These are phyloP conservation scores for Corylus americana DNA, from an alignment of 306 rosid genomes.

Conservation along the genomic window DNA sequence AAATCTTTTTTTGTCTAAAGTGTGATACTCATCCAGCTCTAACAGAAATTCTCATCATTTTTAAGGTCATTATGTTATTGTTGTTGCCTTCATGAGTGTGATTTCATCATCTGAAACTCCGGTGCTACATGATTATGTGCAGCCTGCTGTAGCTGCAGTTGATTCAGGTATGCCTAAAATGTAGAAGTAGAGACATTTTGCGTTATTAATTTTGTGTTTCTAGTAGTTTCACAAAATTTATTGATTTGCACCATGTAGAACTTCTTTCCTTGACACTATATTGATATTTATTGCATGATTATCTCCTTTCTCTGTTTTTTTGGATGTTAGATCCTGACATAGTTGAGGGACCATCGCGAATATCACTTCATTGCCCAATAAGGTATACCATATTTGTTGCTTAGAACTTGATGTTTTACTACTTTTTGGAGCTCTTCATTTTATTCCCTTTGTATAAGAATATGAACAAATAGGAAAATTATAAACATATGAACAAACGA, in stretches of 20 bases:
- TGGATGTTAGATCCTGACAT: conserved; percentile 61
- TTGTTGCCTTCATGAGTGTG: conserved; percentile 68
- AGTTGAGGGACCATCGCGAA: conserved; percentile 86
- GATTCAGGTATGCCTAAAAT: conserved; percentile 60
- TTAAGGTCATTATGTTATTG: conserved; percentile 73
- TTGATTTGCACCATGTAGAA: not conserved
- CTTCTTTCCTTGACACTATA: conserved; percentile 4
- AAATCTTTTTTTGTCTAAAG: conserved; percentile 27
- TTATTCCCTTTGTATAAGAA: not conserved
- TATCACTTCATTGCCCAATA: conserved; percentile 96
- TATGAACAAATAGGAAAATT: not conserved
- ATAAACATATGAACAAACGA: not conserved
- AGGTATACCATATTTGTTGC: conserved; percentile 56
- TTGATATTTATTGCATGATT: conserved; percentile 14
- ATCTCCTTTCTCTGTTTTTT: not conserved
- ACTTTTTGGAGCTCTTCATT: conserved; percentile 4
- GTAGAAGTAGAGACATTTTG: not conserved
- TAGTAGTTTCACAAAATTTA: not conserved
- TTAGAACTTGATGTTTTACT: conserved; percentile 19
- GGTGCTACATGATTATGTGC: conserved; percentile 63
- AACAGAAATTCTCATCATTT: conserved; percentile 28
- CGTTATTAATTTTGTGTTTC: not conserved
- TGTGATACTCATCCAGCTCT: conserved; percentile 27
- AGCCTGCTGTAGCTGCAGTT: conserved; percentile 45
- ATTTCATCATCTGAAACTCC: conserved; percentile 44